Percentiles rank a stretch among this genome's conserved stretches.
Conservation (phyloP, 495 filamentous ascomycete species). For the Copromyces sp. region DNA sequence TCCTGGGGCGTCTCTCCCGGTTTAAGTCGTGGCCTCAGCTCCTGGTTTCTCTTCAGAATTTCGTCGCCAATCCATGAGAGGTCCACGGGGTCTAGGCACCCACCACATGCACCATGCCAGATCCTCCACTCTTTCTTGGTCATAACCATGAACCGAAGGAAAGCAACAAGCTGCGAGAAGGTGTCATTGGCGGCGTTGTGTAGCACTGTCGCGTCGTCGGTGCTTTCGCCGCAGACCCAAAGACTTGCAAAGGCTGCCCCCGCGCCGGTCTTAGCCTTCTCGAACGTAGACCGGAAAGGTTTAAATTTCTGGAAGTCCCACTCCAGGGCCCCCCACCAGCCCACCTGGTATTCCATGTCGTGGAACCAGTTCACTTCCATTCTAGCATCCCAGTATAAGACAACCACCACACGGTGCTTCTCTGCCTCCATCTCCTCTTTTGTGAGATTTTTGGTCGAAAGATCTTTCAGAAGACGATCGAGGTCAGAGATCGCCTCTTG, state of each 20-base stretch:
- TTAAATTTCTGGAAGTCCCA: not conserved
- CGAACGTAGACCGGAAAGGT: not conserved
- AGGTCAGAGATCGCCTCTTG: not conserved
- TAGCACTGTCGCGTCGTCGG: not conserved
- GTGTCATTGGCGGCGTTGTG: not conserved
- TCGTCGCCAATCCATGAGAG: not conserved
- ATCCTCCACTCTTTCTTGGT: not conserved
- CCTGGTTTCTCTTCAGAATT: not conserved
- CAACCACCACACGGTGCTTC: rapidly evolving
- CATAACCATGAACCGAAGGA: not conserved
- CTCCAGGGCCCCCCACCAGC: not conserved
- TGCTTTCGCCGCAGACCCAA: not conserved
- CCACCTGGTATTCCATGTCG: not conserved
- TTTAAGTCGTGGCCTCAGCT: not conserved
- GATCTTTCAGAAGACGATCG: not conserved
- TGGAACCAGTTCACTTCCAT: not conserved
- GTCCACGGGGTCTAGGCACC: not conserved
- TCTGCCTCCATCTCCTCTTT: not conserved
- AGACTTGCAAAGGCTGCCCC: not conserved
- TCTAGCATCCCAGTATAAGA: not conserved
- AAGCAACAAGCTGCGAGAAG: not conserved
- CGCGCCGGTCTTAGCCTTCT: not conserved
- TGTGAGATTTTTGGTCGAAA: not conserved
- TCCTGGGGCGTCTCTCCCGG: not conserved
- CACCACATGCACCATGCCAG: not conserved